Conservation (phyloP, 1,284 basidiomycete genomes). For the Naganishia cerealis region DNA sequence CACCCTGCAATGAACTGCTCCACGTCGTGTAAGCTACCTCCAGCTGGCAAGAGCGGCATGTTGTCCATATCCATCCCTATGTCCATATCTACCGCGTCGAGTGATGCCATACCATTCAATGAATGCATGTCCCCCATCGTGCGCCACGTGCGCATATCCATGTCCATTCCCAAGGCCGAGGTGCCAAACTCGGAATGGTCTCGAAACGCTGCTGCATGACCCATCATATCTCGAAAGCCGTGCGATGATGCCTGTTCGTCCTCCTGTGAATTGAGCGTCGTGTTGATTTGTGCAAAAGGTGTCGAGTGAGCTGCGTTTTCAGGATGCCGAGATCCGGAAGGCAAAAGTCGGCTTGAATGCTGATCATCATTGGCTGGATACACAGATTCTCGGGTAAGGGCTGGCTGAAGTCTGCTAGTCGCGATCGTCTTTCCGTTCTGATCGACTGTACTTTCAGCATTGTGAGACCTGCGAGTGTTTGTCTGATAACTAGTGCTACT, state of each 20-base stretch:
- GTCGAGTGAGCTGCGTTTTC: not conserved
- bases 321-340: conserved; percentile 3
- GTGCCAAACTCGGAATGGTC: not conserved
- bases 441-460: not conserved
- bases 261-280: not conserved
- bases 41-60: conserved; percentile 28
- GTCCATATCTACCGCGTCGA: conserved; percentile 13
- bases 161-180: conserved; percentile 18
- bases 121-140: conserved; percentile 9
- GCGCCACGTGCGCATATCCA: conserved; percentile 16
- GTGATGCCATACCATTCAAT: conserved; percentile 11
- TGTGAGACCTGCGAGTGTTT: not conserved
- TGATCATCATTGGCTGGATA: not conserved
- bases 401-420: not conserved
- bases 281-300: not conserved
- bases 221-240: not conserved
- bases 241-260: not conserved
- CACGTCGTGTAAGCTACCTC: conserved; percentile 25
- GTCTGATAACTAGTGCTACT: conserved; percentile 9
- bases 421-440: not conserved
- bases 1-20: conserved; percentile 31
- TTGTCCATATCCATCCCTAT: conserved; percentile 14
- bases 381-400: not conserved
- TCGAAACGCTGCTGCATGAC: not conserved
- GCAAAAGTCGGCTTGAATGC: not conserved